These are phyloP conservation scores for Ophiocordyceps sinensis DNA, from an alignment of 2,329 filamentous ascomycete species.

Conservation along the genomic window DNA sequence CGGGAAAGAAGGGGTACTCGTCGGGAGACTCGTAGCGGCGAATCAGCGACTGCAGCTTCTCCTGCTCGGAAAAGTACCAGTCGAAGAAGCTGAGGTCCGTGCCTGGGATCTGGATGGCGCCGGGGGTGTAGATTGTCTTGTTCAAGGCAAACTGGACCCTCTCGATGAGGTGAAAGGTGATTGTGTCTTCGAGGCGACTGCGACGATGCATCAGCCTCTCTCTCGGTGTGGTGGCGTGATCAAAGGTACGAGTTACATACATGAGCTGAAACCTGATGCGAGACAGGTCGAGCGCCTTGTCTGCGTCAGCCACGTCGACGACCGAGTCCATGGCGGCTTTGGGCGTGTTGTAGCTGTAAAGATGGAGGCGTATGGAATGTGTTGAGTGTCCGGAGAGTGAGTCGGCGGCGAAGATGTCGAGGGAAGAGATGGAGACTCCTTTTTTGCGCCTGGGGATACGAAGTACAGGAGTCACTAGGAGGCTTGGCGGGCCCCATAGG, in stretches of 20 bases:
- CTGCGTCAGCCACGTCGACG: slow-evolving; percentile 74
- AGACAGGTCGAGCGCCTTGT: slow-evolving; percentile 72
- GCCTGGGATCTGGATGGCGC: slow-evolving; percentile 65
- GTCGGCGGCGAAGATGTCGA: too few relatives aligned
- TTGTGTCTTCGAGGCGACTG: slow-evolving; percentile 93
- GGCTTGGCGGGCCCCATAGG: too few relatives aligned
- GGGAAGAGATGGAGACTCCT: too few relatives aligned
- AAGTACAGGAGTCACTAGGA: too few relatives aligned
- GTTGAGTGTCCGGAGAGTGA: too few relatives aligned
- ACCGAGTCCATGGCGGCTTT: slow-evolving; percentile 60
- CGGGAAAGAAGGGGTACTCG: slow-evolving; percentile 93
- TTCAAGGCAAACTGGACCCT: slow-evolving; percentile 95
- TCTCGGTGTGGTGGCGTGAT: slow-evolving; percentile 1
- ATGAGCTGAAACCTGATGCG: slow-evolving; percentile 92
- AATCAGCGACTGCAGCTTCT: slow-evolving; percentile 81
- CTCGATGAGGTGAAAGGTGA: slow-evolving; percentile 93
- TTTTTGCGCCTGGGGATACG: too few relatives aligned
- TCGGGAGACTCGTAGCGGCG: slow-evolving; percentile 92
- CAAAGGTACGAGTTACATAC: too few relatives aligned
- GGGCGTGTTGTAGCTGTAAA: too few relatives aligned
- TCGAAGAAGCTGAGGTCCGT: slow-evolving; percentile 71
- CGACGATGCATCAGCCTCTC: not conserved
- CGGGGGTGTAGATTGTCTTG: slow-evolving; percentile 66
- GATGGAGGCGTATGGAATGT: too few relatives aligned
- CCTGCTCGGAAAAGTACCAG: slow-evolving; percentile 84